Evolutionary conservation across 257 asterid genomes (phyloP), one percentile per base, ranked within the genome.

Genomic region (Nicotiana undulata): DNA sequence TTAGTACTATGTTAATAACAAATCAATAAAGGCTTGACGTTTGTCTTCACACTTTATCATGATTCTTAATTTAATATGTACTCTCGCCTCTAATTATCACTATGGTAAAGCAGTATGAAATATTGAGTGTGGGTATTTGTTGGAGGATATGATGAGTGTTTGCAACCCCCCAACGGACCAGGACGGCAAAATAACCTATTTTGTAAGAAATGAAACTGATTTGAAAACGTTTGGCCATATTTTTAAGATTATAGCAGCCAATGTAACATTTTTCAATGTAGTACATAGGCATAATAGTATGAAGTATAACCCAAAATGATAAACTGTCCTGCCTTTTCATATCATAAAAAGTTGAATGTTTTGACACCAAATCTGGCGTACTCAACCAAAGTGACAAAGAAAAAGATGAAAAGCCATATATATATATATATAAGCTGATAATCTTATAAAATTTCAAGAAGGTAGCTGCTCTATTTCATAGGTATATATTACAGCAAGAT

Each of bases 351-450:
- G 60, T 72, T 72, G 40, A 46, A 13, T 72, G 40, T 46, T 3
- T 72, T 46, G 40, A 72, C 61, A 49, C 13, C 58, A 68, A 51
- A 68, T 68, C 20, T 40, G 34, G 18, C 29, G 6, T 66, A 9
- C 20, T 72, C 77, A 72, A 72, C 60, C 60, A 72, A 70, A 46
- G 77, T 11, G 60, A 72, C 78, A 72, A 20, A 46, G 40, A n/a
- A 72, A 24, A 46, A 22, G 15, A 72, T 24, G 40, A 46, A 37
- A 70, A 22, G 7, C 34, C 20, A 44, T 17, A 46, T 15, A 65
- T 1, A 46, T 15, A 65, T 1, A 17, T 32, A 65, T 72, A 72
- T 72, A 72, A 44, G 49, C 13, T 64, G 49, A 29, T 16, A 64
- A 64, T 64, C 72, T 29, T 29, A 29, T 29, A 64, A 5, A 44